phyloP scores from a whole-genome alignment of 345 rosid genomes.

The Populus deltoides region DNA sequence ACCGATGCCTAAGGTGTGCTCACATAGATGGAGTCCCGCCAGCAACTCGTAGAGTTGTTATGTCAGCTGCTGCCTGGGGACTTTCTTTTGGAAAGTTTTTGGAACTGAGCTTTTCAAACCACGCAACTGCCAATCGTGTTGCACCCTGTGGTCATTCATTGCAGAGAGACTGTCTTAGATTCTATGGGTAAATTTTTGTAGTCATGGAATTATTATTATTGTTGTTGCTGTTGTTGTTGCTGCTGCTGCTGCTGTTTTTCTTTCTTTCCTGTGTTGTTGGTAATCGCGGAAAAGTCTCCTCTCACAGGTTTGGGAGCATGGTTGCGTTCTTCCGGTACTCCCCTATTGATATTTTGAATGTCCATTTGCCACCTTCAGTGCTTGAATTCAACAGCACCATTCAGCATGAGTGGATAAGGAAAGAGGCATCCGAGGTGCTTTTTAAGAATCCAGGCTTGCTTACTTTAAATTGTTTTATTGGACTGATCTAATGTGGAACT shows the following conservation, averaged over 20 bases:
- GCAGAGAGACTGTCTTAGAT: conserved; percentile 96
- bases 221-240: not conserved
- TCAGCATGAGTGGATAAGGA: conserved; percentile 73
- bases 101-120: conserved; percentile 95
- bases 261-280: not conserved
- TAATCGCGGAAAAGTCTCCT: conserved; percentile 15
- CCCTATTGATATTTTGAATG: conserved; percentile 81
- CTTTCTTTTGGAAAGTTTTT: conserved; percentile 96
- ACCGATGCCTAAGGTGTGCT: conserved; percentile 88
- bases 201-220: not conserved
- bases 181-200: conserved; percentile 66
- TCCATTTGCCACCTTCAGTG: conserved; percentile 66
- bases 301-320: conserved; percentile 84
- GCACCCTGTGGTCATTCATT: conserved; percentile 98
- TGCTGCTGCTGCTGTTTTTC: not conserved
- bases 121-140: conserved; percentile 95
- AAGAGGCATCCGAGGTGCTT: conserved; percentile 77
- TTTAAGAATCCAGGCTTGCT: conserved; percentile 3
- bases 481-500: not conserved
- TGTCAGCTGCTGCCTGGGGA: conserved; percentile 99
- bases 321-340: conserved; percentile 97
- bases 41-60: conserved; percentile 86
- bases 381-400: conserved; percentile 60
- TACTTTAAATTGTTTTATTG: not conserved
- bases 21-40: conserved; percentile 89